phyloP scores from a whole-genome alignment of 371 early-diverging fungal species.

The Mortierella sp. region DNA sequence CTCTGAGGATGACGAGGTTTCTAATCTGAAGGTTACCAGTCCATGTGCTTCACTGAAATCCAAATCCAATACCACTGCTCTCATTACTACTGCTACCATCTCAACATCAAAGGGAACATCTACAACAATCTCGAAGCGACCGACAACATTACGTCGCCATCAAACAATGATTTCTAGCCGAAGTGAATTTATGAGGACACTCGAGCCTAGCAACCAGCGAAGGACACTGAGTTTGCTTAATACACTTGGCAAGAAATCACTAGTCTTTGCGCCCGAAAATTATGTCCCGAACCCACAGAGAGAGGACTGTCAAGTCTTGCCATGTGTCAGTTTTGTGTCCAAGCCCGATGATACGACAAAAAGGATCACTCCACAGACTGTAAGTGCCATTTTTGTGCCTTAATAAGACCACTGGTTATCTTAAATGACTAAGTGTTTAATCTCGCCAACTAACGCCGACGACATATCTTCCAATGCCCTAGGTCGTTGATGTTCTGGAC shows the following conservation, averaged over 20 bases:
- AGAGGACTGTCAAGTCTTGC: slow-evolving; percentile 41
- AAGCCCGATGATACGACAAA: slow-evolving; percentile 46
- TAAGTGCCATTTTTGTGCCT: background rate
- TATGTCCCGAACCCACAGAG: slow-evolving; percentile 30
- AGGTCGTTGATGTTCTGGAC: slow-evolving; percentile 60
- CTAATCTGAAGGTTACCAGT: background rate
- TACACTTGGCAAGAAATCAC: background rate
- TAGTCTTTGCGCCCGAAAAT: slow-evolving; percentile 10
- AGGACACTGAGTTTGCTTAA: background rate
- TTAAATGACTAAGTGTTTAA: background rate
- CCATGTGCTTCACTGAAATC: background rate
- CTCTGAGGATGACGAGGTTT: slow-evolving; percentile 6
- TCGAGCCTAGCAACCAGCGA: slow-evolving; percentile 12
- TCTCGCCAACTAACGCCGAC: background rate
- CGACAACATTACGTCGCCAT: slow-evolving; percentile 29
- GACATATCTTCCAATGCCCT: background rate
- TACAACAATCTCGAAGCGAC: slow-evolving; percentile 5
- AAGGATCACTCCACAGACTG: slow-evolving; percentile 42
- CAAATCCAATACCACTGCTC: background rate
- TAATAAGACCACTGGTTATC: background rate
- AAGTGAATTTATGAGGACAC: slow-evolving; percentile 44
- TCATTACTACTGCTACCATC: background rate
- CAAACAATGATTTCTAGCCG: slow-evolving; percentile 50
- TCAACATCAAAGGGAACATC: background rate
- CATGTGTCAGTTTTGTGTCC: slow-evolving; percentile 19